A percentile compares a stretch with the other conserved stretches of the same genome.
Evolutionary conservation across 805 yeast genomes (phyloP).

Genomic region (Nakazawaea pomicola): DNA sequence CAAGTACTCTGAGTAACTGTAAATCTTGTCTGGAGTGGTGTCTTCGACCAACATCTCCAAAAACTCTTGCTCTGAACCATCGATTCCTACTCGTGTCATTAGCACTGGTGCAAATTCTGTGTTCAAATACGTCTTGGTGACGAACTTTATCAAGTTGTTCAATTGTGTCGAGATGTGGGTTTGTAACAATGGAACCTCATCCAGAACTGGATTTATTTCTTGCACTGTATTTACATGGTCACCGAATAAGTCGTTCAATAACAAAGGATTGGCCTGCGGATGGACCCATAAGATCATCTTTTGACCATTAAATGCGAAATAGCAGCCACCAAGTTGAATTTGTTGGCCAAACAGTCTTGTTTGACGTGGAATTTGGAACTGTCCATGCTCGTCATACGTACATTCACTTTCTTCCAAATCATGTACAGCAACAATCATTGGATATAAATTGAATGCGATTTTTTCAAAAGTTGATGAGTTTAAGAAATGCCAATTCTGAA

Average conservation of each 20-base stretch:
- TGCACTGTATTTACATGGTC: constrained; percentile 36
- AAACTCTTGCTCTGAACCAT: constrained; percentile 54
- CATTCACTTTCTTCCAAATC: constrained; percentile 56
- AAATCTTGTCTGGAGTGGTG: constrained; percentile 44
- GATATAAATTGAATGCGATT: constrained; percentile 67
- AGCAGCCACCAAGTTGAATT: constrained; percentile 66
- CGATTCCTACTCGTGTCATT: constrained; percentile 60
- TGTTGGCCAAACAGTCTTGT: constrained; percentile 37
- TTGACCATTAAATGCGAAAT: constrained; percentile 68
- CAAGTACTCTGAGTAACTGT: constrained; percentile 63
- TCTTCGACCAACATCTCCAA: constrained; percentile 72
- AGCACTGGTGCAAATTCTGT: constrained; percentile 43
- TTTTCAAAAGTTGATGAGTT: constrained; percentile 49
- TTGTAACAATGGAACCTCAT: constrained; percentile 64
- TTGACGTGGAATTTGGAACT: constrained; percentile 46
- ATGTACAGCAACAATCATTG: constrained; percentile 73
- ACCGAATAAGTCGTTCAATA: constrained; percentile 75
- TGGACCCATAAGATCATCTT: constrained; percentile 61
- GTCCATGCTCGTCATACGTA: constrained; percentile 34
- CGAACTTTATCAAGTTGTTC: constrained; percentile 53
- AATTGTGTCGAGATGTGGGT: constrained; percentile 68
- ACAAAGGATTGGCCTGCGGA: constrained; percentile 56
- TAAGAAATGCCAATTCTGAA: constrained; percentile 48
- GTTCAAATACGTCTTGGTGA: constrained; percentile 35
- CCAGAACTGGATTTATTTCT: constrained; percentile 42